Percentiles rank a stretch among this genome's conserved stretches.
These are phyloP conservation scores for Eucalyptus pumila DNA, from an alignment of 345 rosid species.

Conservation along the genomic window DNA sequence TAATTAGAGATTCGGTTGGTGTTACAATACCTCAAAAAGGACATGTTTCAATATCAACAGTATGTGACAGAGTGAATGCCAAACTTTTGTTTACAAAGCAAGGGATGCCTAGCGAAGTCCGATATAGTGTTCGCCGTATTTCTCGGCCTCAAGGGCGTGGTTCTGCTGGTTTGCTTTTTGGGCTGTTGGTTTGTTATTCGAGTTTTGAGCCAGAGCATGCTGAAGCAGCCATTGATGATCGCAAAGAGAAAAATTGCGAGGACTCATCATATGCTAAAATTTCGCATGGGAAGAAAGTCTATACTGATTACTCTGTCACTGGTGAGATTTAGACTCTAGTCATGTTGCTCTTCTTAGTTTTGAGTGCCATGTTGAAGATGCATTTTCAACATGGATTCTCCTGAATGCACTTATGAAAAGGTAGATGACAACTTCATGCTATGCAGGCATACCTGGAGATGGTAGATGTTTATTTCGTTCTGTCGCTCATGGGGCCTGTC, in stretches of 20 bases:
- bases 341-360: not conserved
- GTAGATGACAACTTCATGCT: not conserved
- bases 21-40: conserved; percentile 15
- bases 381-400: not conserved
- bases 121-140: conserved; percentile 22
- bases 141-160: conserved; percentile 34
- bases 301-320: conserved; percentile 64
- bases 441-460: conserved; percentile 91
- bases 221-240: conserved; percentile 33
- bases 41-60: conserved; percentile 34
- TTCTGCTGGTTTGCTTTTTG: conserved; percentile 37
- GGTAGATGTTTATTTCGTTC: conserved; percentile 97
- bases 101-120: conserved; percentile 19
- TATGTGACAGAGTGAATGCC: conserved; percentile 15
- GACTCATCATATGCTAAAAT: conserved; percentile 14
- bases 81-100: conserved; percentile 34
- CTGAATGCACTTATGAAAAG: not conserved
- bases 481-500: conserved; percentile 77
- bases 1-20: conserved; percentile 16
- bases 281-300: conserved; percentile 68
- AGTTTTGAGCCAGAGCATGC: conserved; percentile 46
- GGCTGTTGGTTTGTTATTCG: conserved; percentile 62
- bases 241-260: conserved; percentile 8
- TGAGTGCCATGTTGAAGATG: not conserved
- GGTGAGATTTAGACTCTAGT: conserved; percentile 27